Evolutionary conservation across 202 grass and related monocot genomes (phyloP), one percentile per base, ranked within the genome.

Genomic region (Panicum virgatum): DNA sequence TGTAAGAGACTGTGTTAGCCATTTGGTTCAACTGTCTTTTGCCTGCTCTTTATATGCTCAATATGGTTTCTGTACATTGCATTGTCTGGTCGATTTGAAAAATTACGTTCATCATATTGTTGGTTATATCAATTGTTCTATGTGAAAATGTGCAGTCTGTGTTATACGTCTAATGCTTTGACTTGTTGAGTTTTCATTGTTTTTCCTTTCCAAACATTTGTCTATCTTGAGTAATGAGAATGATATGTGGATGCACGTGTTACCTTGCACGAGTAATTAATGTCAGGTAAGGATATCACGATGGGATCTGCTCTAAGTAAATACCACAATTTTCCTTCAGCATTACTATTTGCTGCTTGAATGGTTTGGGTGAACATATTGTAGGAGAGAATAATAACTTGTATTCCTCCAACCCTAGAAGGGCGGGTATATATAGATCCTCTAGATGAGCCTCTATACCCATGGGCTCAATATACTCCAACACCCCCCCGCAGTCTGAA

Each of bases 191-290:
- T 72, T 65, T 72, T 87, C 18, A 54, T 59, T 72, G 12, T 53
- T 88, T 84, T 60, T 47, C 66, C 64, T 51, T 66, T 40, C 32
- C 52, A 43, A 84, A 43, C 22, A 42, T 50, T 66, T 65, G 68
- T 26, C 40, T 81, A 50, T 84, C n/a, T 48, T 62, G 56, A 80
- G 29, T 67, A 87, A 78, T 73, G 72, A 78, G 23, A 62, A 11
- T 40, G 54, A 14, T 58, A 26, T 70, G 52, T 40, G 51, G 50
- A 57, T 15, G 32, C 22, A 38, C 65, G 84, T 29, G 59, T 70
- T 80, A 59, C 50, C 59, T 60, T 8, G 51, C 22, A 59, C 10
- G 52, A 69, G 23, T 80, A 76, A 73, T 22, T 48, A 6, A 60
- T 54, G 47, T 37, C 44, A 79, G 47, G 50, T 67, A 48, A 61